Base-by-base conservation (phyloP, 2,329 filamentous ascomycete species). In the Aquanectria penicillioides region DNA sequence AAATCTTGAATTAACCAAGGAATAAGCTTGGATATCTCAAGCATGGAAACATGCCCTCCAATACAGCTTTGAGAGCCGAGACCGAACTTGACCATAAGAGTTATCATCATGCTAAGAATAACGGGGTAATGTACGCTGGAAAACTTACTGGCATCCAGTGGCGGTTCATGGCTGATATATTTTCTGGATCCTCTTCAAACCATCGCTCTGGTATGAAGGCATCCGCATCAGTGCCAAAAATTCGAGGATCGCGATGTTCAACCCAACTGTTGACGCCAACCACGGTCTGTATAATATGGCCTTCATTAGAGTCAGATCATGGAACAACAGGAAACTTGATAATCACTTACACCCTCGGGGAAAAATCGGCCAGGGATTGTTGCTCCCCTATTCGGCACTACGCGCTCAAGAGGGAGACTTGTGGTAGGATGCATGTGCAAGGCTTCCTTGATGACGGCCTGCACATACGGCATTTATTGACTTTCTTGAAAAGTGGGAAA, bases 201-300 rank as follows among this genome's bases (percentile, higher is more conserved):
- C 67, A 69, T 22, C 67, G 43, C 1, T 64, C 65, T 0, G 67
- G 67, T 5, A 56, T 55, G 4, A 69, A 69, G 0, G 6, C n/a
- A 1, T 57, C 37, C 1, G 63, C 67, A 6, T 69, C 59, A 2
- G 63, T 12, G 1, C 67, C 67, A 8, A 68, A 69, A 0, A 68
- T 36, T 4, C 37, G n/a, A 1, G 36, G 26, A 18, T 69, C 48
- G 5, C 55, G 62, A n/a, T 69, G 66, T 1, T 63, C 64, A 13
- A 69, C 66, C 66, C 66, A 69, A 2, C 53, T 56, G 12, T 69
- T 69, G 46, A 69, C 56, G 0, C 66, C 66, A 6, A 69, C 63
- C 1, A 63, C 58, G 1, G 64, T 58, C 64, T 69, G 9, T 2
- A 12, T 11, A 7, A 15, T 2, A 22, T 12, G 4, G 0, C 8